A percentile compares a stretch with the other conserved stretches of the same genome.
Conservation (phyloP, 768 basidiomycete genomes). For the Pleurotus salmoneostramineus region DNA sequence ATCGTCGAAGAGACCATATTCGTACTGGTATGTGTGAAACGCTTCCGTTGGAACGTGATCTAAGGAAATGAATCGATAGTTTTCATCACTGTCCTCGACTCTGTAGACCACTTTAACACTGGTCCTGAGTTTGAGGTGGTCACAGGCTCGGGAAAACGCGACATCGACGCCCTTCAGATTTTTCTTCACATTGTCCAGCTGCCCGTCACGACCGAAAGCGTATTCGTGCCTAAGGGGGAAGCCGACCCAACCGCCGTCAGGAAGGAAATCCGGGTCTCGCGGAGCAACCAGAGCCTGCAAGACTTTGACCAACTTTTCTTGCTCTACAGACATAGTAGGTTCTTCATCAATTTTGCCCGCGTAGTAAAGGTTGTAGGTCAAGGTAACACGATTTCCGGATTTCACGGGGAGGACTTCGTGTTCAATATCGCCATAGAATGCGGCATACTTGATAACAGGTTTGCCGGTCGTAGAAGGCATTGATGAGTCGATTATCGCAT, state of each 20-base stretch:
- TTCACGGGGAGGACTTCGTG: slow-evolving; percentile 32
- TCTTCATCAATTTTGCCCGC: slow-evolving; percentile 23
- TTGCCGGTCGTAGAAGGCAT: slow-evolving; percentile 46
- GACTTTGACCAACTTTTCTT: not conserved
- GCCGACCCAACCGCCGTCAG: slow-evolving; percentile 27
- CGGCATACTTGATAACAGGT: slow-evolving; percentile 47
- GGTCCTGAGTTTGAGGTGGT: not conserved
- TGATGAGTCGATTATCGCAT: slow-evolving; percentile 34
- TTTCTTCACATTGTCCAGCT: not conserved
- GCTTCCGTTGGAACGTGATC: not conserved
- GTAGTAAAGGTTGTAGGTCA: slow-evolving; percentile 39
- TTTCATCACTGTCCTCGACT: not conserved
- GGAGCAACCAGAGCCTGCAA: slow-evolving; percentile 15
- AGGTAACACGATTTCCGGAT: slow-evolving; percentile 34
- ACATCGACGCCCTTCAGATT: slow-evolving; percentile 9
- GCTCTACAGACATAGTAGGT: slow-evolving; percentile 38
- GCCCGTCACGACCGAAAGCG: slow-evolving; percentile 13
- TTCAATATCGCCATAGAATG: slow-evolving; percentile 35
- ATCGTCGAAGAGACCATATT: not conserved
- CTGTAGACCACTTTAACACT: not conserved
- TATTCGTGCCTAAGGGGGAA: slow-evolving; percentile 32
- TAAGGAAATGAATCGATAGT: not conserved
- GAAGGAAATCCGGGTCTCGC: slow-evolving; percentile 21
- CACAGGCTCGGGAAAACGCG: not conserved
- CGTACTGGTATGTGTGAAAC: not conserved